Base-by-base conservation (phyloP, 345 rosid genomes). In the Melaleuca alternifolia region DNA sequence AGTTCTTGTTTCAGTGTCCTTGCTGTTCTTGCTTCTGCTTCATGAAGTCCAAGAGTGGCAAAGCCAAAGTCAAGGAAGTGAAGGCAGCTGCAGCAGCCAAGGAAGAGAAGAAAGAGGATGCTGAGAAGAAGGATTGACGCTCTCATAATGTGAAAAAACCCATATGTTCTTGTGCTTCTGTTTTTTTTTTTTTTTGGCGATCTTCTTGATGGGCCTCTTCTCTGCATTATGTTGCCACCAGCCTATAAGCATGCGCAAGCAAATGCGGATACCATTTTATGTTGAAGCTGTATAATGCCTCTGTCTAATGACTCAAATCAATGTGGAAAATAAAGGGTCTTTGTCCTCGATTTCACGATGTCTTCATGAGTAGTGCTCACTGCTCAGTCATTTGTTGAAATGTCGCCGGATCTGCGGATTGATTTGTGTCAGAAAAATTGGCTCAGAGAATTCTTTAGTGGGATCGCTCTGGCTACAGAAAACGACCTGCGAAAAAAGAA, bases 91-190 rank as follows among this genome's bases (percentile, higher is more conserved):
- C 11, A 52, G 88, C 82, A 13, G 89, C 82, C 86, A 89, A 90
- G 85, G 90, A 33, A 59, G 93, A 90, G 90, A 92, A 93, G 87
- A 91, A 90, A n/a, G 91, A 13, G n/a, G 84, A 33, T 7, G 86
- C 62, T 37, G 85, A 51, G 87, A 88, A 88, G 89, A 85, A 88
- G 52, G 87, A 20, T 48, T 71, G 79, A 71, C 79, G 18, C 26
- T 71, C 2, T 37, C 79, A 71, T 71, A 10, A 71, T 71, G 48
- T 37, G 85, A 84, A 33, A 15, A 57, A 84, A 33, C 81, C 87
- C 28, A 28, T 83, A 21, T 54, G 14, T 11, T 54, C 83, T 15
- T 16, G 85, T 46, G 57, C 48, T 71, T 37, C 79, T 71, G n/a
- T 37, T 24, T n/a, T n/a, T 51, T 53, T 26, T 16, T 14, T 51